Evolutionary conservation across 1,139 yeast species (phyloP).

Genomic region (Lodderomyces jiufengensis): DNA sequence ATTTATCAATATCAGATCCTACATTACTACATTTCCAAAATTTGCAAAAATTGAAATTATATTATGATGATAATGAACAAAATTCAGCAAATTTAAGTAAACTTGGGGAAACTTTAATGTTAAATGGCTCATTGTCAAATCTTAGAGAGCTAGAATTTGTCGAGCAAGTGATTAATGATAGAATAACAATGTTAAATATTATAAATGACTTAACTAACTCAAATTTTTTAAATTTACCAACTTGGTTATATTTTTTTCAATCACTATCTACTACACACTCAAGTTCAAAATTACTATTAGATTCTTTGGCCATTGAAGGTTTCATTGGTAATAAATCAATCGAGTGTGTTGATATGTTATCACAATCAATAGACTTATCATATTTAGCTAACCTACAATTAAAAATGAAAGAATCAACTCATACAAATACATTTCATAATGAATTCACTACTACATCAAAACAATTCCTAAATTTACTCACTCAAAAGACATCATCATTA

Average conservation of each 20-base stretch:
- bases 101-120: slow-evolving; percentile 3
- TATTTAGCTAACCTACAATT: slow-evolving; percentile 7
- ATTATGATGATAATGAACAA: slow-evolving; percentile 5
- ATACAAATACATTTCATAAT: slow-evolving; percentile 2
- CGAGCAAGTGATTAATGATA: slow-evolving; percentile 3
- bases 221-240: slow-evolving; percentile 2
- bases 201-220: slow-evolving; percentile 3
- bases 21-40: slow-evolving; percentile 1
- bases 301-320: slow-evolving; percentile 9
- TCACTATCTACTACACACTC: neutral
- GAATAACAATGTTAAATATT: slow-evolving; percentile 8
- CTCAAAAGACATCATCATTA: slow-evolving; percentile 5
- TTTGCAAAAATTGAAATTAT: slow-evolving; percentile 8
- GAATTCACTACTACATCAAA: neutral
- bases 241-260: slow-evolving; percentile 8
- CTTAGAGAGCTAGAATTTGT: slow-evolving; percentile 8
- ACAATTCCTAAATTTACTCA: slow-evolving; percentile 6
- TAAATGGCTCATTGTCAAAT: slow-evolving; percentile 2
- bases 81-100: slow-evolving; percentile 5
- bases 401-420: slow-evolving; percentile 7
- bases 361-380: slow-evolving; percentile 6
- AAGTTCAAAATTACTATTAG: slow-evolving; percentile 2
- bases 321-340: slow-evolving; percentile 2
- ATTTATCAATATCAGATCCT: neutral
- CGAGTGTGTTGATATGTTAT: slow-evolving; percentile 3